These are phyloP conservation scores for Russula earlei DNA, from an alignment of 768 basidiomycete species.

Conservation along the genomic window DNA sequence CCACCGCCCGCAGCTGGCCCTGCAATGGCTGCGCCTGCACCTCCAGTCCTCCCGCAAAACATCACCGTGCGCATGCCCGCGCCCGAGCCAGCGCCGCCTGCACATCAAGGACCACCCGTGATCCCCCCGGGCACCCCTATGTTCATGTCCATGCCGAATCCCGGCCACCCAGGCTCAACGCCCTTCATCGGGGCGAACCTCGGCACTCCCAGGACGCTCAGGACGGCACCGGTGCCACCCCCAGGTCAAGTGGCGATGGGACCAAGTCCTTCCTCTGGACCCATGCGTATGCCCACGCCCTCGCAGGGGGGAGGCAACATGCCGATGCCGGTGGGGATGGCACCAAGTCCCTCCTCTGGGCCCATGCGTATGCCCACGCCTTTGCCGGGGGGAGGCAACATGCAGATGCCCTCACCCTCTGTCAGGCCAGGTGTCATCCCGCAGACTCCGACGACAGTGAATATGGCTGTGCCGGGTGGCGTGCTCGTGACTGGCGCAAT, in stretches of 20 bases:
- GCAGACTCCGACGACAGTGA: not conserved
- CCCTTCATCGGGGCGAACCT: not conserved
- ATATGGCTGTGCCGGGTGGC: not conserved
- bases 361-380: slow-evolving; percentile 6
- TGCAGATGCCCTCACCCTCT: slow-evolving; percentile 8
- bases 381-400: not conserved
- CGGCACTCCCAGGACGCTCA: not conserved
- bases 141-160: slow-evolving; percentile 6
- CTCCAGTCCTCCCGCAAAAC: not conserved
- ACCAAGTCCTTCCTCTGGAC: too few species aligned
- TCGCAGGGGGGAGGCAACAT: too few species aligned
- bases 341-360: not conserved
- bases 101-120: slow-evolving; percentile 2
- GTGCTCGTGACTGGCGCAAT: not conserved
- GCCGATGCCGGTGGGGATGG: not conserved
- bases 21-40: not conserved
- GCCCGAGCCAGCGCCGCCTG: not conserved
- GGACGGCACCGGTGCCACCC: too few species aligned
- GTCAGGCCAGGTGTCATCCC: too few species aligned
- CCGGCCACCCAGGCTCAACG: slow-evolving; percentile 6
- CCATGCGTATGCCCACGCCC: too few species aligned
- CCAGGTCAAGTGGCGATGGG: too few species aligned
- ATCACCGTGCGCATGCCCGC: slow-evolving; percentile 13
- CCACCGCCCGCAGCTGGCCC: not conserved
- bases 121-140: not conserved